Conservation (phyloP, 768 basidiomycete species). For the Boletales sp. region DNA sequence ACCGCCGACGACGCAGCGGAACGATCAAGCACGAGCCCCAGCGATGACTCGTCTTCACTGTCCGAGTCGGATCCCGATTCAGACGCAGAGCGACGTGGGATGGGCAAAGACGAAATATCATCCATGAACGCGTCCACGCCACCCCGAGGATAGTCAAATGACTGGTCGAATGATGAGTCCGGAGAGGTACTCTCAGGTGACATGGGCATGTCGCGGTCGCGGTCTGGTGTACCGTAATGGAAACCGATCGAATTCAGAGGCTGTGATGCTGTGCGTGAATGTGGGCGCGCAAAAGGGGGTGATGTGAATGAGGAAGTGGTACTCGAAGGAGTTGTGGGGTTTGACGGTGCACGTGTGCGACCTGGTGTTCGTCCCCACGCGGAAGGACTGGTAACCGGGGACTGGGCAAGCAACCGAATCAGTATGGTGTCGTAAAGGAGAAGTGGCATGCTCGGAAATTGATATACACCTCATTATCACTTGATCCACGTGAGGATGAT, state of each 20-base stretch:
- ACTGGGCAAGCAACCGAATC: slow-evolving; percentile 24
- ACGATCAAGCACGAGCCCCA: slow-evolving; percentile 62
- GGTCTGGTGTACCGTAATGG: slow-evolving; percentile 42
- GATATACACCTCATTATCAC: slow-evolving; percentile 69
- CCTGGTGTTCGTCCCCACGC: slow-evolving; percentile 43
- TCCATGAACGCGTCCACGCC: slow-evolving; percentile 41
- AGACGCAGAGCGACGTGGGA: slow-evolving; percentile 44
- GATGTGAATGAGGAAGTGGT: slow-evolving; percentile 37
- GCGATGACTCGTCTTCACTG: slow-evolving; percentile 43
- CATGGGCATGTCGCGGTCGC: slow-evolving; percentile 25
- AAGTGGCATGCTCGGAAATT: neutral
- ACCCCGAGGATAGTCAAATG: slow-evolving; percentile 36
- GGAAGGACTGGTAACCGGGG: slow-evolving; percentile 36
- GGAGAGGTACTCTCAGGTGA: slow-evolving; percentile 36
- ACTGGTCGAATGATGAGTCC: slow-evolving; percentile 26
- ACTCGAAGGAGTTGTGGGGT: slow-evolving; percentile 47
- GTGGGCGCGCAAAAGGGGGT: slow-evolving; percentile 52
- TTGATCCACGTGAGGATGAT: slow-evolving; percentile 40
- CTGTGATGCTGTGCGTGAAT: slow-evolving; percentile 59
- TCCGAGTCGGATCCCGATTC: slow-evolving; percentile 50
- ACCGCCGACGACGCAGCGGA: slow-evolving; percentile 55
- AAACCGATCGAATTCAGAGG: slow-evolving; percentile 39
- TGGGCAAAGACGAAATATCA: slow-evolving; percentile 51
- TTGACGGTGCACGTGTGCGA: slow-evolving; percentile 67
- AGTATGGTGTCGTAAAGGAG: slow-evolving; percentile 3